Conservation (phyloP, 345 rosid species). For the Citrus inodora region DNA sequence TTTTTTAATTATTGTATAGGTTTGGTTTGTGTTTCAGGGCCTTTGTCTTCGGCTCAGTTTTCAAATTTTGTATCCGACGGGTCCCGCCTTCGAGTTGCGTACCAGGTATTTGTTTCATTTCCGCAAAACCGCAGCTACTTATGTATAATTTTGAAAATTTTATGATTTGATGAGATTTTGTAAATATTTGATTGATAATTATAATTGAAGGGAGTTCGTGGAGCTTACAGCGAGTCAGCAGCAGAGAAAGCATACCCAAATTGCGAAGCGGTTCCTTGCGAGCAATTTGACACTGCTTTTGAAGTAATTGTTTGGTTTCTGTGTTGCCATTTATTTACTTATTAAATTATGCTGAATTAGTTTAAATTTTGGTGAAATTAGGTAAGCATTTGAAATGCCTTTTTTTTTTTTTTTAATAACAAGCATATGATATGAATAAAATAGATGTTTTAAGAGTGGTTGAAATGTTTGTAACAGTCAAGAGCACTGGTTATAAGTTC, state of each 20-base stretch:
- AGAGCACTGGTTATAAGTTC: neutral
- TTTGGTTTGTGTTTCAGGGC: conserved; percentile 38
- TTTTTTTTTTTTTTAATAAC: no score
- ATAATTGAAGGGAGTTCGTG: conserved; percentile 65
- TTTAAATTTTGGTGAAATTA: neutral
- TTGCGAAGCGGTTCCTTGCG: conserved; percentile 96
- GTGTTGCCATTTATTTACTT: neutral
- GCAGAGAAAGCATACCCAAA: conserved; percentile 94
- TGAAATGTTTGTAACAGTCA: neutral
- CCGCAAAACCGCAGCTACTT: neutral
- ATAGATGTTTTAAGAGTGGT: neutral
- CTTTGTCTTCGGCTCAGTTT: conserved; percentile 60
- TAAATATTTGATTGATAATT: conserved; percentile 5
- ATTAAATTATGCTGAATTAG: no score
- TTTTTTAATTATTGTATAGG: neutral
- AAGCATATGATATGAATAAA: neutral
- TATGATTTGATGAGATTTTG: no score
- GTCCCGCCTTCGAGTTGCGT: conserved; percentile 86
- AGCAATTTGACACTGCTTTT: conserved; percentile 92
- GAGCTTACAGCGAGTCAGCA: conserved; percentile 95
- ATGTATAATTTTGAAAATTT: neutral
- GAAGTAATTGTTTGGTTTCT: conserved; percentile 43
- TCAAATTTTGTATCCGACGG: conserved; percentile 52
- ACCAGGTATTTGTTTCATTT: conserved; percentile 52
- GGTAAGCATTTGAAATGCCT: neutral